phyloP scores from a whole-genome alignment of 169 alveolate genomes.

The Cryptosporidium sp. region DNA sequence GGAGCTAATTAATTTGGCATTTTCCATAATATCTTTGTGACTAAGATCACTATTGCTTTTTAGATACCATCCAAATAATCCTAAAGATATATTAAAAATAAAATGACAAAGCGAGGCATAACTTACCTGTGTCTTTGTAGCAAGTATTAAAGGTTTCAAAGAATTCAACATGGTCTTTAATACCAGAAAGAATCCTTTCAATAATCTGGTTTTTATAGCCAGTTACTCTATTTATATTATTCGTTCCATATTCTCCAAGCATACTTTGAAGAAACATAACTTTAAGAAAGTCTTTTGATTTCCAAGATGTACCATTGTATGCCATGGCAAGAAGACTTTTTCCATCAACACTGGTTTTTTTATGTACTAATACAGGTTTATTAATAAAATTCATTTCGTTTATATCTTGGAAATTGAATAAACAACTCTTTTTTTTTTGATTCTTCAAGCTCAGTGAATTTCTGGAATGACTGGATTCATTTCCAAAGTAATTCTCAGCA shows the following conservation, averaged over 20 bases:
- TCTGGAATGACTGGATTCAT: slow-evolving; percentile 75
- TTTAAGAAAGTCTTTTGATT: slow-evolving; percentile 92
- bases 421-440: not conserved
- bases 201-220: slow-evolving; percentile 59
- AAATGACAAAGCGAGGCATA: slow-evolving; percentile 81
- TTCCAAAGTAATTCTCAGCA: slow-evolving; percentile 84
- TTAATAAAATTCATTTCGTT: not conserved
- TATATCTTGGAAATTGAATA: not conserved
- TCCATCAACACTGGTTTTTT: slow-evolving; percentile 87
- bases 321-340: slow-evolving; percentile 91
- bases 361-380: slow-evolving; percentile 27
- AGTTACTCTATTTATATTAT: slow-evolving; percentile 86
- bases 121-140: slow-evolving; percentile 94
- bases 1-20: not conserved
- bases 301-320: slow-evolving; percentile 94
- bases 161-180: slow-evolving; percentile 80
- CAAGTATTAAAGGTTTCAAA: slow-evolving; percentile 89
- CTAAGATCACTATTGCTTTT: slow-evolving; percentile 16
- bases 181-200: slow-evolving; percentile 49
- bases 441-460: slow-evolving; percentile 4
- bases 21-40: slow-evolving; percentile 8
- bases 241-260: slow-evolving; percentile 89
- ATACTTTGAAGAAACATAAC: slow-evolving; percentile 94
- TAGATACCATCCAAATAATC: slow-evolving; percentile 55
- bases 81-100: not conserved